Base-by-base conservation (phyloP, 352 stramenopile species). In the Thraustotheca clavata region DNA sequence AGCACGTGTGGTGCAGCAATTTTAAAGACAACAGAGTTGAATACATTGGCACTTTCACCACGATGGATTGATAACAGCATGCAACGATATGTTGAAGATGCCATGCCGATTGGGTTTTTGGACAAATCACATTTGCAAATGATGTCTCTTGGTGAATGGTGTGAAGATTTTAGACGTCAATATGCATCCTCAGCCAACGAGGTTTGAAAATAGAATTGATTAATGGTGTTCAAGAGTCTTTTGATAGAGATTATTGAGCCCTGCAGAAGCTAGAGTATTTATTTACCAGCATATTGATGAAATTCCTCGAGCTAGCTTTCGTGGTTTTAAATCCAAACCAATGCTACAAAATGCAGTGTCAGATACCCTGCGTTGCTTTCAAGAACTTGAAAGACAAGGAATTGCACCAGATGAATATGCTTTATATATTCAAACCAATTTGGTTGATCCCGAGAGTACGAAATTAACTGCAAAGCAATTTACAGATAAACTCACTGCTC, bases 341-440 rank as follows among this genome's bases (percentile, higher is more conserved):
- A 76, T 86, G 35, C 59, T 76, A 66, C 80, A 77, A 24, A 80
- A 78, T 50, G 71, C 65, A 4, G 68, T 84, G 9, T 67, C 71
- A 24, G 81, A 94, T 61, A 69, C 88, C 32, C 57, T 92, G 48
- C 76, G 80, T 29, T 76, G 87, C 68, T 91, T 94, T 62, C 73
- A 74, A 48, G 55, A 86, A 49, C 73, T 94, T 22, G 81, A 92
- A 61, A 55, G 62, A 16, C 71, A 91, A 24, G 79, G 76, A 46
- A 69, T 88, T 47, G 71, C 69, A 2, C 66, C 76, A 0, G 61
- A 75, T 2, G 65, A 72, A 18, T 91, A 88, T 63, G 49, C n/a
- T 1, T 38, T 32, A 32, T 71, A 67, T 60, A 69, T 73, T 41
- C 1, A 24, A 20, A 43, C 38, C 16, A 31, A 24, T 14, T 7